phyloP scores from a whole-genome alignment of 2,329 filamentous ascomycete species.

The Zopfia rhizophila region DNA sequence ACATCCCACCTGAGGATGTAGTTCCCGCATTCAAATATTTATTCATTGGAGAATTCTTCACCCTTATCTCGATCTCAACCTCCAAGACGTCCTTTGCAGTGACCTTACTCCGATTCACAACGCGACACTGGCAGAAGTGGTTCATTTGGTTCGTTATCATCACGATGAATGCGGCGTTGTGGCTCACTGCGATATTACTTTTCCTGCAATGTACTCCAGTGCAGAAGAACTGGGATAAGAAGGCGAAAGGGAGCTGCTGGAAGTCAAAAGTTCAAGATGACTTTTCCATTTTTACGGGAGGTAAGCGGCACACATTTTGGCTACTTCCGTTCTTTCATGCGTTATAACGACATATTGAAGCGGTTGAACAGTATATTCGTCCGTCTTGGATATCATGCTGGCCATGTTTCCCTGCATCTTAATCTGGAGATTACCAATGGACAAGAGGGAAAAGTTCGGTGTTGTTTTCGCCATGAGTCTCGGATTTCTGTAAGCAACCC shows the following conservation, averaged over 20 bases:
- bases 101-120: slow-evolving; percentile 21
- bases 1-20: slow-evolving; percentile 11
- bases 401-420: slow-evolving; percentile 38
- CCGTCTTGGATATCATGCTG: slow-evolving; percentile 38
- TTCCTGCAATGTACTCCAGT: slow-evolving; percentile 20
- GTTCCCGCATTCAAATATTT: slow-evolving; percentile 17
- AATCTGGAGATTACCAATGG: slow-evolving; percentile 40
- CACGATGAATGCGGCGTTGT: slow-evolving; percentile 21
- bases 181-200: slow-evolving; percentile 12
- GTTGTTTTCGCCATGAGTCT: slow-evolving; percentile 39
- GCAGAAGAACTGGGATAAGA: slow-evolving; percentile 22
- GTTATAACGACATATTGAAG: too few relatives aligned
- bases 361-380: slow-evolving; percentile 17
- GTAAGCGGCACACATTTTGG: slow-evolving; percentile 7
- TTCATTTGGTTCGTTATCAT: slow-evolving; percentile 29
- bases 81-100: slow-evolving; percentile 28
- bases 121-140: slow-evolving; percentile 16
- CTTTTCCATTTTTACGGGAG: slow-evolving; percentile 21
- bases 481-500: slow-evolving; percentile 33
- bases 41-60: slow-evolving; percentile 23
- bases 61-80: slow-evolving; percentile 19
- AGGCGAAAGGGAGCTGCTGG: slow-evolving; percentile 22
- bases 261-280: slow-evolving; percentile 10
- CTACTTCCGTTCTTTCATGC: background rate
- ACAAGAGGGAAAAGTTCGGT: slow-evolving; percentile 36